These are phyloP conservation scores for Beta lomatogona DNA, from an alignment of 179 eudicot species.

Conservation along the genomic window DNA sequence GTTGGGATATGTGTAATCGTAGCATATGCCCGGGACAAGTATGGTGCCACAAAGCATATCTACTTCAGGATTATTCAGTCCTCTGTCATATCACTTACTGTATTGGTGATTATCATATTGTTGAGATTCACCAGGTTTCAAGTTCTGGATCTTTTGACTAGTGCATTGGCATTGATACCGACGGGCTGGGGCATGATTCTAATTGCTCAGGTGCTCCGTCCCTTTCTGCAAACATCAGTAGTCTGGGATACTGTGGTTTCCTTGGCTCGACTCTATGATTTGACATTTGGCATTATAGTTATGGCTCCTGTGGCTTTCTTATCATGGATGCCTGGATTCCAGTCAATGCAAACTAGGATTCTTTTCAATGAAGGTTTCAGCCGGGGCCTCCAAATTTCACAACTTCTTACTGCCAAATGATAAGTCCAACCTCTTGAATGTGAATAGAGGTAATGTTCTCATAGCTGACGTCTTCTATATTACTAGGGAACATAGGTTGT, in stretches of 20 bases:
- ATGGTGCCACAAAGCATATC: slow-evolving; percentile 63
- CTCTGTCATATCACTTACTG: slow-evolving; percentile 50
- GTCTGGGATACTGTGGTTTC: slow-evolving; percentile 88
- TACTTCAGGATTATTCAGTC: slow-evolving; percentile 74
- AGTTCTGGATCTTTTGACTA: slow-evolving; percentile 64
- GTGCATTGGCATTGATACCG: slow-evolving; percentile 83
- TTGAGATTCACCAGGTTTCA: slow-evolving; percentile 55
- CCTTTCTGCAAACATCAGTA: slow-evolving; percentile 71
- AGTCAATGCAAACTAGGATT: slow-evolving; percentile 95
- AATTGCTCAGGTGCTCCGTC: slow-evolving; percentile 90
- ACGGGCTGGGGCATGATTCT: slow-evolving; percentile 91
- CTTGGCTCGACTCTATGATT: slow-evolving; percentile 84
- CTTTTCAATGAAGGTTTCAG: slow-evolving; percentile 93
- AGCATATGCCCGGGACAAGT: slow-evolving; percentile 68
- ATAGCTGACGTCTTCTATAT: background rate
- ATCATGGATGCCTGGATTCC: slow-evolving; percentile 99
- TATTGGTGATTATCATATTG: slow-evolving; percentile 59
- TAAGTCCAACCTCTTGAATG: slow-evolving; percentile 1
- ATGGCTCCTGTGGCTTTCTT: slow-evolving; percentile 91
- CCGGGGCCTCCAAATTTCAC: slow-evolving; percentile 89
- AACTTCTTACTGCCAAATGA: slow-evolving; percentile 73
- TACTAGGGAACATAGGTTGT: background rate
- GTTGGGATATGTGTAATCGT: slow-evolving; percentile 60
- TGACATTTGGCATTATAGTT: slow-evolving; percentile 74
- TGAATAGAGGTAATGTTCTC: slow-evolving; percentile 30